Conservation (phyloP, 768 basidiomycete species). For the Trametes punicea region DNA sequence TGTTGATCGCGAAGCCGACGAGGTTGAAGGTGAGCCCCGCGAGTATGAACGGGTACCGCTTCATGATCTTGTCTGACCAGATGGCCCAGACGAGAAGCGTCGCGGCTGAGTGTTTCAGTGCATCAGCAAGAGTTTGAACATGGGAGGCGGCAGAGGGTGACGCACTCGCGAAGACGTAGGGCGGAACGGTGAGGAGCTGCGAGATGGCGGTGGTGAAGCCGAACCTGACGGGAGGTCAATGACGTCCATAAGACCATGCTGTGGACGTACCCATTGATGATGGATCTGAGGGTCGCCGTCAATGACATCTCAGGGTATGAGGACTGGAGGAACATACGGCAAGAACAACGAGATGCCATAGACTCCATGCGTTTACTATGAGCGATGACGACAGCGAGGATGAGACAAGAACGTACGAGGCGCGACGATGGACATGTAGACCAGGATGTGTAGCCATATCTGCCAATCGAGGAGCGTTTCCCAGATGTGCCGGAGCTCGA, state of each 20-base stretch:
- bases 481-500: conserved; percentile 50
- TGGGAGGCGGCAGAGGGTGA: neutral
- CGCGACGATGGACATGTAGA: conserved; percentile 55
- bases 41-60: conserved; percentile 60
- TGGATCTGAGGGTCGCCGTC: neutral
- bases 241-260: too few species aligned
- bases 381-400: neutral
- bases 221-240: conserved; percentile 38
- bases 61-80: conserved; percentile 54
- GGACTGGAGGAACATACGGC: conserved; percentile 45
- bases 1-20: conserved; percentile 64
- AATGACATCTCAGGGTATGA: too few species aligned
- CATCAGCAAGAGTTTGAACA: neutral
- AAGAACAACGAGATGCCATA: conserved; percentile 71
- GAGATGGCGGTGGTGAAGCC: conserved; percentile 55
- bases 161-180: conserved; percentile 53
- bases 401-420: conserved; percentile 47
- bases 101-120: conserved; percentile 39
- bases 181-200: conserved; percentile 67
- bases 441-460: conserved; percentile 44
- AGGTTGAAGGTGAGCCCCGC: conserved; percentile 48
- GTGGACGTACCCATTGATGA: conserved; percentile 12
- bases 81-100: conserved; percentile 49
- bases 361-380: conserved; percentile 34
- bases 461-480: conserved; percentile 57